Base-by-base conservation (phyloP, 139 green algal species). In the Ettlia oleoabundans region DNA sequence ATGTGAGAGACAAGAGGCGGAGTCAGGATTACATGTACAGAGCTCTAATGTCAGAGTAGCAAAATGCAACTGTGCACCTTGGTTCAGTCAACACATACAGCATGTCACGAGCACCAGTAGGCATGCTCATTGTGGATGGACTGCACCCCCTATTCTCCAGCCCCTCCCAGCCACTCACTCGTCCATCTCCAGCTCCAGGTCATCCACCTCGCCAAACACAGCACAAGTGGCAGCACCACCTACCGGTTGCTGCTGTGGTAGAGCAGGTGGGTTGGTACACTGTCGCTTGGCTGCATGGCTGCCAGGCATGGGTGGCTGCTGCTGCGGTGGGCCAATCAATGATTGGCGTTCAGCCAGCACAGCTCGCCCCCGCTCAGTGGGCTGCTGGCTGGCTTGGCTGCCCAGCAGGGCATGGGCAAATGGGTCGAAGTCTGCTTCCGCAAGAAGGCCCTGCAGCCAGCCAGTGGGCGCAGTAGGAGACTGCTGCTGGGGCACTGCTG, bases 381-480 rank as follows among this genome's bases (percentile, higher is more conserved):
- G 33, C 52, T 33, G 30, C 73, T 68, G 52, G 53, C 52, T 68
- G 13, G 52, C 8, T 26, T 55, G 73, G 52, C 30, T 64, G 42
- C 15, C 41, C 15, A 26, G 1, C 40, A 38, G 35, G 24, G n/a
- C n/a, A n/a, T n/a, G n/a, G n/a, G n/a, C 65, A 21, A 62, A 61
- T 24, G 71, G 73, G 73, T 37, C 52, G 24, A 47, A 68, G 21
- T 80, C 73, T 40, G 53, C 73, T 5, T 80, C 73, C 30, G 52
- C 53, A 35, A 80, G 73, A 35, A 80, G 53, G 10, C 53, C 73
- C 9, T 67, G 53, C 35, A 80, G 52, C 73, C 73, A 80, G 53
- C 38, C 53, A 5, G 73, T 38, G 30, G 42, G 35, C n/a, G 68
- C 68, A 5, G 8, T 47, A 28, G 19, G 30, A 30, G 51, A 47